These are phyloP conservation scores for Umbilicus rupestris DNA, from an alignment of 164 flowering plant genomes.

Conservation along the genomic window DNA sequence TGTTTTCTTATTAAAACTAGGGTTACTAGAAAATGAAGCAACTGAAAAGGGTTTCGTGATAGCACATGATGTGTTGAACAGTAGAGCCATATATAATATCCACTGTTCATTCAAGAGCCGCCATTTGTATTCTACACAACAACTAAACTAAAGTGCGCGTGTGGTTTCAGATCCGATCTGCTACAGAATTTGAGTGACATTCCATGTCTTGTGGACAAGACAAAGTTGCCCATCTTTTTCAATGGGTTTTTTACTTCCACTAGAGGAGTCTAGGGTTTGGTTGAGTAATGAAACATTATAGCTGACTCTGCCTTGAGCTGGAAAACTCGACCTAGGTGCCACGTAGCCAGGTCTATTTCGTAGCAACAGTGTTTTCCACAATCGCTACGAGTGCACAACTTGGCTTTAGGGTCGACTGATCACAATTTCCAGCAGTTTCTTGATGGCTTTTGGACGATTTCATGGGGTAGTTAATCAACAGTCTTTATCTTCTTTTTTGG, in stretches of 20 bases:
- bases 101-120: constrained; percentile 2
- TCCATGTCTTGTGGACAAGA: constrained; percentile 7
- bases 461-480: constrained; percentile 5
- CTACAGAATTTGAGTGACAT: constrained; percentile 4
- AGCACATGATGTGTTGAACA: background rate
- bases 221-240: background rate
- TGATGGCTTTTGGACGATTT: background rate
- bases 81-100: background rate
- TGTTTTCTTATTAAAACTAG: background rate
- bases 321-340: constrained; percentile 5
- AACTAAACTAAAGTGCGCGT: constrained; percentile 2
- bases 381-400: constrained; percentile 5
- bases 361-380: background rate
- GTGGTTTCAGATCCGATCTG: background rate
- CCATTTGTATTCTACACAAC: background rate
- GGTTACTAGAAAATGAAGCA: background rate
- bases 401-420: too few relatives aligned
- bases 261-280: background rate
- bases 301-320: constrained; percentile 6
- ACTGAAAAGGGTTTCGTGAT: background rate
- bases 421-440: background rate
- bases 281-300: background rate
- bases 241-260: background rate
- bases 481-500: background rate
- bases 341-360: constrained; percentile 3